Evolutionary conservation across 345 rosid species (phyloP).

Genomic region (Gynandropsis gynandra): DNA sequence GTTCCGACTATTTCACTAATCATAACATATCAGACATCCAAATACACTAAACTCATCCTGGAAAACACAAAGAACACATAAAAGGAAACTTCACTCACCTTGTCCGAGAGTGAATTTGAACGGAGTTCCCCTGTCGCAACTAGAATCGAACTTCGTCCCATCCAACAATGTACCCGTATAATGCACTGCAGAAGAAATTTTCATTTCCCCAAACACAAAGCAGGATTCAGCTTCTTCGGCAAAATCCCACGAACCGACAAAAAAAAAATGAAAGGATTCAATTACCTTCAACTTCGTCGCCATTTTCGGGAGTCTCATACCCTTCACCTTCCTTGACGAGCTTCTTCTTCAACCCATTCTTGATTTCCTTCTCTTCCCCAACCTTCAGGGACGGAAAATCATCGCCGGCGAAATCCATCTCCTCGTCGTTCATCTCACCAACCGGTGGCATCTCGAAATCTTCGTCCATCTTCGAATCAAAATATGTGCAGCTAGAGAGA

Average conservation of each 20-base stretch:
- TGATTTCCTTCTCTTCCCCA: constrained; percentile 80
- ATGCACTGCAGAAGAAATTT: constrained; percentile 32
- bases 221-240: constrained; percentile 1
- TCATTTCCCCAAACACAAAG: too few species aligned
- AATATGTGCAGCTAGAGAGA: neutral
- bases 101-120: constrained; percentile 93
- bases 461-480: constrained; percentile 41
- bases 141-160: constrained; percentile 90
- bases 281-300: constrained; percentile 83
- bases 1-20: too few species aligned
- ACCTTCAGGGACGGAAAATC: constrained; percentile 30
- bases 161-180: constrained; percentile 90
- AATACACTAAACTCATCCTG: neutral
- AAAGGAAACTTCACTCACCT: constrained; percentile 37
- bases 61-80: neutral
- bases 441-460: constrained; percentile 53
- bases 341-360: constrained; percentile 78
- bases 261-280: neutral
- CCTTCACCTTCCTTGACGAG: constrained; percentile 69
- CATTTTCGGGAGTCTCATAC: constrained; percentile 58
- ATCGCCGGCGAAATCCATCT: constrained; percentile 42
- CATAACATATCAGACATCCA: too few species aligned
- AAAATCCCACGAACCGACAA: neutral
- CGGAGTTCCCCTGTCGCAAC: constrained; percentile 74
- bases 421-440: constrained; percentile 42